Conservation (phyloP, 139 green algal species). For the Mesostigma viride region DNA sequence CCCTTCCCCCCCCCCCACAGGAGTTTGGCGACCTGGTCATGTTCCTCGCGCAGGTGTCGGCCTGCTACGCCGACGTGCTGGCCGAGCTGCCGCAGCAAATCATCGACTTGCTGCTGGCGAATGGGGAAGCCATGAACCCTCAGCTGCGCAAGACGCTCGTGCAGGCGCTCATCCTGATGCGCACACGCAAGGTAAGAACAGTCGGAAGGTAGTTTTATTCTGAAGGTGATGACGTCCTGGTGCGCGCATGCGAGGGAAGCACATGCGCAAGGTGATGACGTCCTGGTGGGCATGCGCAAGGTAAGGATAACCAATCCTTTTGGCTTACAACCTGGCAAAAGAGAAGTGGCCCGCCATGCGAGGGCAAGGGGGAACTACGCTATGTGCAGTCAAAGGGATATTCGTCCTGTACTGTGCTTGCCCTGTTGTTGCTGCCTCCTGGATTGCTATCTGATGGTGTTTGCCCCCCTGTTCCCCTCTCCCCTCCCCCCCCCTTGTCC, state of each 20-base stretch:
- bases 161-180: slow-evolving; percentile 81
- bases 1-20: no score
- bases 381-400: neutral
- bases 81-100: no score
- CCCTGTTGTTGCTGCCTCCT: no score
- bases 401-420: no score
- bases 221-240: neutral
- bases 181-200: slow-evolving; percentile 66
- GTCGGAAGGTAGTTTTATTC: neutral
- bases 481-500: neutral
- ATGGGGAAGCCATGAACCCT: slow-evolving; percentile 56
- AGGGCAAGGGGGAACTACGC: neutral
- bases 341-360: no score
- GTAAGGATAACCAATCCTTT: no score
- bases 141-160: slow-evolving; percentile 55
- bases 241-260: neutral
- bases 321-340: no score
- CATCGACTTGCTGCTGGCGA: slow-evolving; percentile 71
- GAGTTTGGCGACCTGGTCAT: slow-evolving; percentile 76
- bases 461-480: neutral
- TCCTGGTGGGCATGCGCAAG: no score
- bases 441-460: neutral
- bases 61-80: no score
- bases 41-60: slow-evolving; percentile 87
- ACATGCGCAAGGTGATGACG: neutral